These are phyloP conservation scores for Citrus glauca DNA, from an alignment of 345 rosid species.

Conservation along the genomic window DNA sequence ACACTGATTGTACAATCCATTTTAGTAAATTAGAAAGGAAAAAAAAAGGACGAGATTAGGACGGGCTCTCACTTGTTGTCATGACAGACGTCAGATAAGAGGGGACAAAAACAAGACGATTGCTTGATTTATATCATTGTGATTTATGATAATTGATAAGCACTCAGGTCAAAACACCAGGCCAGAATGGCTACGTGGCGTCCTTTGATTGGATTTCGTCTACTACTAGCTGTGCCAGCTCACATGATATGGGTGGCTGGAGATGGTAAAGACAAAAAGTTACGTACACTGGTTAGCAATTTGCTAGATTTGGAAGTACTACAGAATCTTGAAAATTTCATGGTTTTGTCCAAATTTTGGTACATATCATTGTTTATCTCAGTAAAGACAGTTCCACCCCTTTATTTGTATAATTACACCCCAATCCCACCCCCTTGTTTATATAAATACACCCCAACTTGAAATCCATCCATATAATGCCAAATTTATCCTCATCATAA, in stretches of 20 bases:
- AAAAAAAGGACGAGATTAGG: not conserved
- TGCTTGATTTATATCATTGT: not conserved
- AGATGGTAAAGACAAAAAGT: not conserved
- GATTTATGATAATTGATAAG: not conserved
- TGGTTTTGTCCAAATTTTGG: not conserved
- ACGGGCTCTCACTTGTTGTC: not conserved
- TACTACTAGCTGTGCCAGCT: not conserved
- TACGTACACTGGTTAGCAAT: not conserved
- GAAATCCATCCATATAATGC: too few relatives aligned
- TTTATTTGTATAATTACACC: too few relatives aligned
- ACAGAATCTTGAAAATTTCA: not conserved
- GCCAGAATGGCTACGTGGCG: not conserved
- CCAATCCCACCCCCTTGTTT: too few relatives aligned
- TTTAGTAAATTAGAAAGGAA: not conserved
- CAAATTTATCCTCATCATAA: too few relatives aligned
- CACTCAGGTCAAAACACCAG: not conserved
- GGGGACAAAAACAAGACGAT: not conserved
- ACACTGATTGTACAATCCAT: too few relatives aligned
- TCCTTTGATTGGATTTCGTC: not conserved
- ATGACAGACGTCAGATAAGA: not conserved
- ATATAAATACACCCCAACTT: too few relatives aligned
- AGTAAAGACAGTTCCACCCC: too few relatives aligned
- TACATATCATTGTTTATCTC: too few relatives aligned
- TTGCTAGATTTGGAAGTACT: not conserved
- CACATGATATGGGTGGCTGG: not conserved